A percentile compares a stretch with the other conserved stretches of the same genome.
Conservation (phyloP, 148 eudicot species). For the Rhododendron ferrugineum region DNA sequence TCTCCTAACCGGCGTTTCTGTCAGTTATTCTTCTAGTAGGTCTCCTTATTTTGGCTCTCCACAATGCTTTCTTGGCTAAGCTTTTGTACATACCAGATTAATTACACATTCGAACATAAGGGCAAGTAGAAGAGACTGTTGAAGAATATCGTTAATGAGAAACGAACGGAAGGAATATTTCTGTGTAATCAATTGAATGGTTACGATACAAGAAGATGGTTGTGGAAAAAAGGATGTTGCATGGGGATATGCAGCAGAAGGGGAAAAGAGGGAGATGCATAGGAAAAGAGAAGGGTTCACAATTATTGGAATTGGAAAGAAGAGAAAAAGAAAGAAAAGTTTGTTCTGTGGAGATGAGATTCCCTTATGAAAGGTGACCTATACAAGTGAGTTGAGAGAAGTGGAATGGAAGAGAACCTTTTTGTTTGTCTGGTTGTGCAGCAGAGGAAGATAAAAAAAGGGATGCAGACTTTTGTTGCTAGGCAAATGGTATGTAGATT, state of each 20-base stretch:
- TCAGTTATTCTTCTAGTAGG: background rate
- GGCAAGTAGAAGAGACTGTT: background rate
- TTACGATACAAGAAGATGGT: constrained; percentile 13
- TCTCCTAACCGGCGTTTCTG: background rate
- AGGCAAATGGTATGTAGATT: constrained; percentile 40
- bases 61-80: background rate
- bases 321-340: constrained; percentile 35
- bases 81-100: background rate
- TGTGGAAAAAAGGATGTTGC: constrained; percentile 20
- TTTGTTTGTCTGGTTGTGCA: constrained; percentile 43
- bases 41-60: background rate
- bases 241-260: constrained; percentile 30
- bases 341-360: constrained; percentile 46
- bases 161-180: background rate
- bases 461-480: constrained; percentile 24
- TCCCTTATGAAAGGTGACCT: constrained; percentile 62
- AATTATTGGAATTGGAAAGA: constrained; percentile 51
- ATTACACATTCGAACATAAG: background rate
- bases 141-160: background rate
- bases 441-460: constrained; percentile 21
- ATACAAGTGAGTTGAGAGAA: constrained; percentile 22
- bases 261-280: constrained; percentile 17
- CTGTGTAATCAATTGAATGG: background rate
- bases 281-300: constrained; percentile 31
- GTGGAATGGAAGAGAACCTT: constrained; percentile 33